These are phyloP conservation scores for Diplodia seriata DNA, from an alignment of 2,329 filamentous ascomycete species.

Conservation along the genomic window DNA sequence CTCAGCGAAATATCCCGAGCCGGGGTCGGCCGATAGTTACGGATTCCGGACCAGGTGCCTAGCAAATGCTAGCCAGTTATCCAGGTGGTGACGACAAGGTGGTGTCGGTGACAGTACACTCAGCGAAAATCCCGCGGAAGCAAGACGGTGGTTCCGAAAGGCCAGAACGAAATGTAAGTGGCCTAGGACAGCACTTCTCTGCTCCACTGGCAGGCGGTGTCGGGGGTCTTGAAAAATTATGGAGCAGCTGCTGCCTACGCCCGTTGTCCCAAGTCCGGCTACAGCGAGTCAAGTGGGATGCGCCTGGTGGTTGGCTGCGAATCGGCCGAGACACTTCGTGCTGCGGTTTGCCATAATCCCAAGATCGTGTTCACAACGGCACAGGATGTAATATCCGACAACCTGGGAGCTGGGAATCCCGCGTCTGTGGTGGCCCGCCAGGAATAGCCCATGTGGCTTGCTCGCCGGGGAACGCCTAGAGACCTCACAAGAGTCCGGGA, in stretches of 20 bases:
- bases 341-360: conserved; percentile 22
- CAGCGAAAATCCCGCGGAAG: conserved; percentile 12
- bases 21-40: conserved; percentile 30
- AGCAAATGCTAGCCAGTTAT: background rate
- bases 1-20: background rate
- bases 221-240: background rate
- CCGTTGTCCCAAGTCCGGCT: background rate
- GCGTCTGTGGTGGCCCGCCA: background rate
- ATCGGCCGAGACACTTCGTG: conserved; percentile 9
- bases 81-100: background rate
- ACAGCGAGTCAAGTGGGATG: background rate
- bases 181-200: background rate
- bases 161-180: background rate
- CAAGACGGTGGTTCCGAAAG: conserved; percentile 9
- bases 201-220: conserved; percentile 11
- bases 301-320: conserved; percentile 11
- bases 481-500: conserved; percentile 4
- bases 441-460: conserved; percentile 15
- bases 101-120: background rate
- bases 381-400: conserved; percentile 12
- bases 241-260: conserved; percentile 23
- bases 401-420: conserved; percentile 13
- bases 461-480: background rate
- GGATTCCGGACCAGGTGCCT: background rate
- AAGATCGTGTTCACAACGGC: background rate